These are phyloP conservation scores for Gracilaria caudata DNA, from an alignment of 23 red algal genomes.

Conservation along the genomic window DNA sequence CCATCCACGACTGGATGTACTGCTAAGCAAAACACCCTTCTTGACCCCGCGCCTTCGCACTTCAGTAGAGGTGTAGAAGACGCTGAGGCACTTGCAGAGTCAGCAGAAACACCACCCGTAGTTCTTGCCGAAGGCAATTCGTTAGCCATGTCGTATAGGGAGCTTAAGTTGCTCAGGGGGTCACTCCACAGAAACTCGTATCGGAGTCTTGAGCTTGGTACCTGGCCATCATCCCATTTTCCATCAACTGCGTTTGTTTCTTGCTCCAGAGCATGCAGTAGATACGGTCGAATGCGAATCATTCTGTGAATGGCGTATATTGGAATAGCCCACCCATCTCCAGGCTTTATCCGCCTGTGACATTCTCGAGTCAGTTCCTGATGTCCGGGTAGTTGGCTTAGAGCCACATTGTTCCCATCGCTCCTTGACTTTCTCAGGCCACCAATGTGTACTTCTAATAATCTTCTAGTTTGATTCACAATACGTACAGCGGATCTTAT, in stretches of 20 bases:
- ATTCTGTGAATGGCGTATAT: conserved; percentile 54
- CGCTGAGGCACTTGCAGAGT: background rate
- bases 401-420: conserved; percentile 20
- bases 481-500: conserved; percentile 76
- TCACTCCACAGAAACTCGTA: conserved; percentile 79
- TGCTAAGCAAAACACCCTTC: conserved; percentile 45
- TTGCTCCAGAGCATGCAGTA: conserved; percentile 54
- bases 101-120: background rate
- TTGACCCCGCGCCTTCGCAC: conserved; percentile 41
- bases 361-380: conserved; percentile 9
- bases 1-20: conserved; percentile 47
- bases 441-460: conserved; percentile 74
- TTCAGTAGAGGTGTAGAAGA: conserved; percentile 48
- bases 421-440: conserved; percentile 34
- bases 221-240: conserved; percentile 1
- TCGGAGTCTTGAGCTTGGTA: conserved; percentile 12
- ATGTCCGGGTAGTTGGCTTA: background rate
- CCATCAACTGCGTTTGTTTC: background rate
- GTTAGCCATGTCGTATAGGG: conserved; percentile 33
- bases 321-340: conserved; percentile 61
- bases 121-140: background rate
- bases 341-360: conserved; percentile 32
- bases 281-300: conserved; percentile 65
- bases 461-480: conserved; percentile 65
- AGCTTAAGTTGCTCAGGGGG: conserved; percentile 37